phyloP scores from a whole-genome alignment of 1,139 yeast genomes.

The Blastobotrys serpentis region DNA sequence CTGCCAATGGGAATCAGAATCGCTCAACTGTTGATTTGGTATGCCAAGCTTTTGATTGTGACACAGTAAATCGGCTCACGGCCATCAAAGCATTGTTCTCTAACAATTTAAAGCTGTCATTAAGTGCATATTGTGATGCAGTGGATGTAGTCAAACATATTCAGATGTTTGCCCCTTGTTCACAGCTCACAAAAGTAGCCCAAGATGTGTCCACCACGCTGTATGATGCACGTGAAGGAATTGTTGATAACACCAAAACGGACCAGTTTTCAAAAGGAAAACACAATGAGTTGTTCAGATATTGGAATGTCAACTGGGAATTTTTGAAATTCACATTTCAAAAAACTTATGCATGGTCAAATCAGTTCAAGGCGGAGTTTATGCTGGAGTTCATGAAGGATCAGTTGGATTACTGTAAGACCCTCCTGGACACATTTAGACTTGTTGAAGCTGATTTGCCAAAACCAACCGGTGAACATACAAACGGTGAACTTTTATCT shows the following conservation, averaged over 20 bases:
- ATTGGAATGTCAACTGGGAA: constrained; percentile 73
- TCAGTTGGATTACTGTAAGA: constrained; percentile 73
- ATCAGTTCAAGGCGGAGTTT: constrained; percentile 51
- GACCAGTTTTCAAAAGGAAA: constrained; percentile 28
- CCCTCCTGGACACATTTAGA: constrained; percentile 63
- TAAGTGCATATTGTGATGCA: constrained; percentile 50
- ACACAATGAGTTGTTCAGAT: constrained; percentile 36
- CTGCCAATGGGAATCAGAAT: constrained; percentile 27
- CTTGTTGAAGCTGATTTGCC: constrained; percentile 47
- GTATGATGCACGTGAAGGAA: constrained; percentile 65
- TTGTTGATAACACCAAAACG: constrained; percentile 38
- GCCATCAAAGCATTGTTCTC: constrained; percentile 59
- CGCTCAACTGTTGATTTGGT: constrained; percentile 64
- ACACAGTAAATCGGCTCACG: constrained; percentile 62
- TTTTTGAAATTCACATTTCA: constrained; percentile 68
- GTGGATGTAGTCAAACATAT: constrained; percentile 45
- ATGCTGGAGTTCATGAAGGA: constrained; percentile 84
- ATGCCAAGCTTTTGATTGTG: constrained; percentile 71
- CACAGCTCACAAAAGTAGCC: constrained; percentile 67
- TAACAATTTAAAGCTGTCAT: constrained; percentile 45
- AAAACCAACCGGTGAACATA: constrained; percentile 24
- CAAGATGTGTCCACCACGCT: constrained; percentile 70
- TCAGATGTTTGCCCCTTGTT: constrained; percentile 68
- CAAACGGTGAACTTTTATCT: constrained; percentile 30
- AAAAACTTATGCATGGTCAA: constrained; percentile 73